phyloP scores from a whole-genome alignment of 495 filamentous ascomycete genomes.

The Margaritispora aquatica region DNA sequence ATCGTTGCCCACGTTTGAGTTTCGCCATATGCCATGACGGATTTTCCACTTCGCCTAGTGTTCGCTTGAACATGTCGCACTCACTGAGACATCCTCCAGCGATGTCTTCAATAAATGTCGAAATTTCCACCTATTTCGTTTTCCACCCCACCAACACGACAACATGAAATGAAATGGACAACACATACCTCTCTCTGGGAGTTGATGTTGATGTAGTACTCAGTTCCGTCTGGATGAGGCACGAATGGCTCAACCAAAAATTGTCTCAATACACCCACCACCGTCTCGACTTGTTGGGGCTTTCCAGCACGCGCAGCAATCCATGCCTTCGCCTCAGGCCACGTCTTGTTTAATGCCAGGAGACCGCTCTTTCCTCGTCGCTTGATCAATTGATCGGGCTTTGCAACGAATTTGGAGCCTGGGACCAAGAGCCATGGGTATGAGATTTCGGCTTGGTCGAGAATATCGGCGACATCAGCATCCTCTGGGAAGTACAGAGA shows the following conservation, averaged over 20 bases:
- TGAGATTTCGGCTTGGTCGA: conserved; percentile 89
- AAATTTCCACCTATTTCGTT: neutral
- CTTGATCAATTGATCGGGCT: conserved; percentile 99
- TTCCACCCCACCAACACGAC: neutral
- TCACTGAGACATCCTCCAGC: neutral
- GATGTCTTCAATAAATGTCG: neutral
- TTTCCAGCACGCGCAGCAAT: conserved; percentile 88
- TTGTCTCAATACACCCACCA: conserved; percentile 79
- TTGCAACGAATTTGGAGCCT: conserved; percentile 92
- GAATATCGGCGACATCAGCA: conserved; percentile 71
- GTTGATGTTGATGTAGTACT: conserved; percentile 99
- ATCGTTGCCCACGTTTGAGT: conserved; percentile 11
- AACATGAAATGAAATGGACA: neutral
- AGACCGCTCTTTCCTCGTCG: conserved; percentile 97
- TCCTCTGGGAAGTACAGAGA: conserved; percentile 91
- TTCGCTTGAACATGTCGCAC: neutral
- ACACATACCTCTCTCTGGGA: conserved; percentile 78
- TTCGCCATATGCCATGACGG: neutral
- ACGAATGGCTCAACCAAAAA: conserved; percentile 99
- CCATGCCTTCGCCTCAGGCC: conserved; percentile 89
- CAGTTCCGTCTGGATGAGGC: conserved; percentile 84
- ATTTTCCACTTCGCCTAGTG: neutral
- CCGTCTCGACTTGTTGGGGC: conserved; percentile 85
- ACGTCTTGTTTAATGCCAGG: conserved; percentile 93
- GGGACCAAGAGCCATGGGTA: conserved; percentile 87